Percentiles rank a stretch among this genome's conserved stretches.
phyloP scores from a whole-genome alignment of 768 basidiomycete species.

The Mycena metata region DNA sequence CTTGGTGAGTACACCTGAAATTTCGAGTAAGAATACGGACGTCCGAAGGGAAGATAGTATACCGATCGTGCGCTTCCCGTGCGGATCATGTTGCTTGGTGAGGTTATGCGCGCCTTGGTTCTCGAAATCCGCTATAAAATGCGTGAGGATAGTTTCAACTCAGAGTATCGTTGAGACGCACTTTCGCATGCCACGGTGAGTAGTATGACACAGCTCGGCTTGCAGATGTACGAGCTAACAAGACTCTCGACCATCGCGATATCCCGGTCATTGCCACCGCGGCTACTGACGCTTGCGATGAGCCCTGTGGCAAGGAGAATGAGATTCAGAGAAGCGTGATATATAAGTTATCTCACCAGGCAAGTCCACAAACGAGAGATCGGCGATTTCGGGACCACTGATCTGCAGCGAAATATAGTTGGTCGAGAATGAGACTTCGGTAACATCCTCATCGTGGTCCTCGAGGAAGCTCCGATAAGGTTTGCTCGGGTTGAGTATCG shows the following conservation, averaged over 20 bases:
- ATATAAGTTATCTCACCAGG: conserved; percentile 60
- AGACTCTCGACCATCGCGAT: conserved; percentile 73
- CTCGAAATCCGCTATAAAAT: conserved; percentile 76
- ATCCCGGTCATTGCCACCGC: conserved; percentile 64
- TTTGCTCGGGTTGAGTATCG: conserved; percentile 71
- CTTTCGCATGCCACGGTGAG: conserved; percentile 76
- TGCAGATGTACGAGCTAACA: conserved; percentile 69
- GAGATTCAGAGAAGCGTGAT: neutral
- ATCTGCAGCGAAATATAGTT: conserved; percentile 72
- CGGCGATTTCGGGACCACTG: conserved; percentile 69
- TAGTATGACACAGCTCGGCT: conserved; percentile 73
- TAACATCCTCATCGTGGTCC: conserved; percentile 47
- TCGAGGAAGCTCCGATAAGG: conserved; percentile 53
- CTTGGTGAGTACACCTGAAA: conserved; percentile 78
- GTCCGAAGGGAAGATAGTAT: conserved; percentile 29
- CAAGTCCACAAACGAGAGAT: conserved; percentile 75
- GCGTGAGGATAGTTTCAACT: neutral
- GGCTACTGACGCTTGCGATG: conserved; percentile 66
- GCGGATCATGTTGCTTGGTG: conserved; percentile 69
- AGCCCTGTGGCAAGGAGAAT: conserved; percentile 60
- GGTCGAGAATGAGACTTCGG: conserved; percentile 61
- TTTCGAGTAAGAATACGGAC: neutral
- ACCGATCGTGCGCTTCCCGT: conserved; percentile 81
- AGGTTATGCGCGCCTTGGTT: conserved; percentile 83
- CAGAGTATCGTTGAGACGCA: conserved; percentile 44